Evolutionary conservation across 768 basidiomycete genomes (phyloP), one percentile per base, ranked within the genome.

Genomic region (Jaapia argillacea): DNA sequence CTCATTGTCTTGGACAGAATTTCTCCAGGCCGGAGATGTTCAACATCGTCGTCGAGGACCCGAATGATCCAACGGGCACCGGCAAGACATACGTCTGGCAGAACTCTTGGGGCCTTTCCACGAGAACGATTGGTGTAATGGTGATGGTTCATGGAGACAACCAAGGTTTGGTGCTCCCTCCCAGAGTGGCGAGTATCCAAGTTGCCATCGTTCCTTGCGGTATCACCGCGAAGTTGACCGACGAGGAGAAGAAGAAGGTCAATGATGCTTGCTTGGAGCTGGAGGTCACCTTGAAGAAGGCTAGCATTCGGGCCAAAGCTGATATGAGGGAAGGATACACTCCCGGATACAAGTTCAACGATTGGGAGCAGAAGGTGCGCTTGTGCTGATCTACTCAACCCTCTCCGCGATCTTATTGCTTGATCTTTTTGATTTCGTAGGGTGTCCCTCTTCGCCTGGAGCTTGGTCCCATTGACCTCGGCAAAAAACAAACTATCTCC

Each of bases 91-190:
- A 83, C 50, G 92, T 91, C 7, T 98, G 92, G 91, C 94, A 98
- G 64, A 99, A 97, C 66, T 93, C 89, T 25, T 98, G 96, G 96
- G 96, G 96, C 56, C 67, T 98, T 42, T 89, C 86, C 38, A 98
- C 94, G n/a, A 74, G 96, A 45, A 77, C 87, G 22, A 90, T 99
- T 54, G 96, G 96, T 57, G 88, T 97, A 45, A 97, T 97, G 94
- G 92, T 96, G 53, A 99, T 99, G 96, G 80, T 89, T 4, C 94
- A 99, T 58, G 93, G 94, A 25, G 96, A 99, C 61, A 91, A 99
- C 60, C 88, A 96, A 57, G 96, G 96, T 13, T 65, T 99, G 51
- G 93, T 98, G 10, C 79, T 98, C 44, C 96, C 96, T n/a, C 96
- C 96, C 48, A 75, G 90, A 6, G 94, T 99, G 25, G 94, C 96